Evolutionary conservation across 2,329 filamentous ascomycete genomes (phyloP), one percentile per base, ranked within the genome.

Genomic region (Eurotiales sp.): DNA sequence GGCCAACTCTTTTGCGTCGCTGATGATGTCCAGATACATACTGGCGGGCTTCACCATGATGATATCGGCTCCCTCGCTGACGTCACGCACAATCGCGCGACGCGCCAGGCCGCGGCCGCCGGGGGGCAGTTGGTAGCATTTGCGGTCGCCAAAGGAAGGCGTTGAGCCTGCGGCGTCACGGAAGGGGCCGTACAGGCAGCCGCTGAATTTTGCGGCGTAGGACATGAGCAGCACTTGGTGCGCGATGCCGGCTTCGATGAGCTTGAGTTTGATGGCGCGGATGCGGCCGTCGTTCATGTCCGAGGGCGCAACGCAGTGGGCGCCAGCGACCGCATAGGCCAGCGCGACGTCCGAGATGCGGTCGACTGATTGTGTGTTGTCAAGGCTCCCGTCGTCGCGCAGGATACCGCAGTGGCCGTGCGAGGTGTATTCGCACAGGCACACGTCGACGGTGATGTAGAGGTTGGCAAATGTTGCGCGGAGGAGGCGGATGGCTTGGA

Each of bases 211-310:
- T 64, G 93, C 93, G 12, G 90, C 90, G 73, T 99, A 99, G 4
- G 90, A 96, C 93, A 99, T 97, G 55, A 99, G 80, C 50, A 95
- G 81, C 11, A 92, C 87, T 67, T 87, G 86, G 75, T 99, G 93
- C 6, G 91, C 87, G 61, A 97, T 88, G 49, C 92, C 92, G 53
- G 90, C 86, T 71, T 97, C 92, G 53, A 97, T 97, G 56, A 99
- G 78, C 77, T 96, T 97, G 49, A 96, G 81, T 79, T 99, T 99
- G 71, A 99, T 99, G 55, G 91, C 92, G 53, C 92, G 88, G 64
- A 99, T 95, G 58, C 93, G 87, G 23, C 93, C 93, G 68, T 99
- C 93, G 69, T 97, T 99, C 93, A 99, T 99, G 70, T 99, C 93
- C 1, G 90, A 96, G 2, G 93, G 93, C 0, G 93, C 93, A 23